Evolutionary conservation across 306 rosid species (phyloP), one percentile per base, ranked within the genome.

Genomic region (Luffa aegyptiaca): DNA sequence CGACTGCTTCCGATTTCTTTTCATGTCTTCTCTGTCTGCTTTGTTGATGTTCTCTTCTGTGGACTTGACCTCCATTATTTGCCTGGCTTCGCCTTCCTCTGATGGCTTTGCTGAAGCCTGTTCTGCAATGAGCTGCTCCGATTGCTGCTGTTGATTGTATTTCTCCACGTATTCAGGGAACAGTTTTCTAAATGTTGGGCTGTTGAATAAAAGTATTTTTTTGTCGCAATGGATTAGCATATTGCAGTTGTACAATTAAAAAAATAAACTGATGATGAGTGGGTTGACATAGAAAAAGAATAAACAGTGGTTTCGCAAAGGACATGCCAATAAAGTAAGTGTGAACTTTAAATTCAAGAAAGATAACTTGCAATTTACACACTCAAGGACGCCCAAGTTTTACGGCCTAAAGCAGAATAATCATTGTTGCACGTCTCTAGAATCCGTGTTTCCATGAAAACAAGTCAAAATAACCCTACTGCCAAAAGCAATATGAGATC

Each of bases 91-190:
- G 58, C 86, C 88, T 75, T 48, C 85, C 36, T 35, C 85, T 58
- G 88, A 56, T 3, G 75, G 20, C 48, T 84, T 88, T 3, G 83
- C 51, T 14, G 91, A 78, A 31, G 52, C 87, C 44, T 82, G 83
- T 88, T 90, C 94, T 53, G 86, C 70, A 79, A 75, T 63, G 52
- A 80, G 84, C 86, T 87, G 90, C 81, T 88, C 92, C 20, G 90
- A 73, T 61, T 83, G 84, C 80, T 77, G 89, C 85, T 88, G 95
- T 83, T 89, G 90, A 80, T 90, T 90, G 85, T 89, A 93, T 77
- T 89, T 93, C 82, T 93, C 99, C 78, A 95, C 92, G 13, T 95
- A 93, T 87, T 95, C 99, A 0, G 99, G 99, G 81, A 95, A 95
- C 88, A 95, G 83, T 85, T 90, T 93, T 88, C 92, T 88, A 86